Evolutionary conservation across 345 rosid species (phyloP).

Genomic region (Adansonia digitata): DNA sequence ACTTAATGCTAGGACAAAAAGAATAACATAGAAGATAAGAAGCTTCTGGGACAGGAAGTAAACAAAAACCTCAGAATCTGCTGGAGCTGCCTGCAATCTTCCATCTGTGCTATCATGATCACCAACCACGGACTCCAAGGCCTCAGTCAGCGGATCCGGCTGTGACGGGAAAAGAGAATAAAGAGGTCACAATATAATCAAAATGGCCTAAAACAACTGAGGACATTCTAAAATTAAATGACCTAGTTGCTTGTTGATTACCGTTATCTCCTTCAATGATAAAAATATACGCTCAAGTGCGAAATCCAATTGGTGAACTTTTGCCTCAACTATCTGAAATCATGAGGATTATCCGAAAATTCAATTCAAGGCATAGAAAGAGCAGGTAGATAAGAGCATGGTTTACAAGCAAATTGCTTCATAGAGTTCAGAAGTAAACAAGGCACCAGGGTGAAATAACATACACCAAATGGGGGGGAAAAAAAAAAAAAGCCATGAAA

Average conservation of each 20-base stretch:
- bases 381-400: neutral
- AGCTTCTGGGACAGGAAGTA: neutral
- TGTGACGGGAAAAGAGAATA: constrained; percentile 22
- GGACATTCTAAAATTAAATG: neutral
- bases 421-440: neutral
- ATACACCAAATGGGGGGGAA: too few species aligned
- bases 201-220: neutral
- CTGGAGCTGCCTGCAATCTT: constrained; percentile 58
- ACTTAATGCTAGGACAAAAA: neutral
- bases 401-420: neutral
- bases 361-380: constrained; percentile 3
- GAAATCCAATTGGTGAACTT: constrained; percentile 87
- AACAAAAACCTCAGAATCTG: constrained; percentile 63
- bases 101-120: constrained; percentile 53
- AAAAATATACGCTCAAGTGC: constrained; percentile 77
- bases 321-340: constrained; percentile 79
- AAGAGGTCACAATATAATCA: neutral
- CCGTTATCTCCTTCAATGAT: constrained; percentile 78
- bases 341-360: constrained; percentile 18
- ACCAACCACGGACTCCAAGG: constrained; percentile 75
- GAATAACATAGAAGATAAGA: constrained; percentile 3
- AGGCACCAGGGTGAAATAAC: neutral
- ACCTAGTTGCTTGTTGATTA: constrained; percentile 23
- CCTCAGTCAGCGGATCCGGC: constrained; percentile 85
- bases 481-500: neutral